Percentiles rank a stretch among this genome's conserved stretches.
phyloP scores from a whole-genome alignment of 2,329 filamentous ascomycete genomes.

The Alternaria gansuensis region DNA sequence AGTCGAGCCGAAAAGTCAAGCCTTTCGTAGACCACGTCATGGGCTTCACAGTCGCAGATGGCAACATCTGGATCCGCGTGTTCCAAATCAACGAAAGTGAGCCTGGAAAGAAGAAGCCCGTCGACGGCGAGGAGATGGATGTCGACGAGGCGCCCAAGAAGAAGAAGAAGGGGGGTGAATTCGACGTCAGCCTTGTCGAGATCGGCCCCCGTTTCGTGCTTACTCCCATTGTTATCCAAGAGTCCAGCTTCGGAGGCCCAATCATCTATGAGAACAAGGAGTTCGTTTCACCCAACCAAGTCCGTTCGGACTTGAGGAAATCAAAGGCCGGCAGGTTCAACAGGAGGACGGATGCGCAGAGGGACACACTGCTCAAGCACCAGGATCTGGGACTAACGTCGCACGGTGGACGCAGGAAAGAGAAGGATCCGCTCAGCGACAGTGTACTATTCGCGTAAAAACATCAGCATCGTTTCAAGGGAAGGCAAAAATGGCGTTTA shows the following conservation, averaged over 20 bases:
- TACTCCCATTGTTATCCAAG: constrained; percentile 93
- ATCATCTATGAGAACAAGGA: constrained; percentile 99
- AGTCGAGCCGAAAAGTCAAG: constrained; percentile 86
- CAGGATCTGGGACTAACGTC: constrained; percentile 78
- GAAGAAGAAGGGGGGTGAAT: constrained; percentile 65
- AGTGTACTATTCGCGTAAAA: constrained; percentile 76
- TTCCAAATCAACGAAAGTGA: constrained; percentile 93
- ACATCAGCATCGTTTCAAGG: constrained; percentile 12
- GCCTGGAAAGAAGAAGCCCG: constrained; percentile 57
- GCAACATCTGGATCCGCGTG: constrained; percentile 94
- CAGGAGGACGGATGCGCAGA: constrained; percentile 74
- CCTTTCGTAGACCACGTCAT: constrained; percentile 97
- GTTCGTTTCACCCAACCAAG: constrained; percentile 95
- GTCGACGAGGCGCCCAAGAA: constrained; percentile 48
- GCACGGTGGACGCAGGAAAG: constrained; percentile 68
- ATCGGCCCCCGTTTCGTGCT: constrained; percentile 93
- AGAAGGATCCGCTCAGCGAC: constrained; percentile 77
- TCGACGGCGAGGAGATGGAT: constrained; percentile 54
- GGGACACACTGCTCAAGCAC: constrained; percentile 77
- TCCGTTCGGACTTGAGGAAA: constrained; percentile 80
- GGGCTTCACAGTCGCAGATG: constrained; percentile 87
- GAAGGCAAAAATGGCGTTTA: constrained; percentile 33
- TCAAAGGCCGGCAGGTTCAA: constrained; percentile 82
- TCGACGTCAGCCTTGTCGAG: constrained; percentile 84
- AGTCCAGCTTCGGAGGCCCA: constrained; percentile 92